Conservation (phyloP, 768 basidiomycete species). For the Hydnomerulius pinastri region DNA sequence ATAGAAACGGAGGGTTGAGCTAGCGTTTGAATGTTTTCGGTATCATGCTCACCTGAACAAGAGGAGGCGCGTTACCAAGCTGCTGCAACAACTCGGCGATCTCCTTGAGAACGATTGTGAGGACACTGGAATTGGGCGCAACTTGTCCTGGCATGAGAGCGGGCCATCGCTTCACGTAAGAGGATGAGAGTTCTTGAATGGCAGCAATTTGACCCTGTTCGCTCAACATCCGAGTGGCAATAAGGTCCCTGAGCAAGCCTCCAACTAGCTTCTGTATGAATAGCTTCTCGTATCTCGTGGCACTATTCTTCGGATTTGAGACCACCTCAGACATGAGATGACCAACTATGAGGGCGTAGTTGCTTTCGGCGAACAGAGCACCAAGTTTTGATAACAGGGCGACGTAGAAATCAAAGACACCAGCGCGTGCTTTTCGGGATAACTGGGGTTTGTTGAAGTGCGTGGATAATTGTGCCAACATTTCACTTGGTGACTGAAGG, state of each 20-base stretch:
- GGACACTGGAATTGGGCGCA: conserved; percentile 63
- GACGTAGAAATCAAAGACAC: conserved; percentile 87
- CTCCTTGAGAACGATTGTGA: conserved; percentile 79
- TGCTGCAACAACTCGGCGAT: conserved; percentile 84
- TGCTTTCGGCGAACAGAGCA: conserved; percentile 71
- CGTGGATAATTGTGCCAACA: conserved; percentile 77
- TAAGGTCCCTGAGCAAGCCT: conserved; percentile 79
- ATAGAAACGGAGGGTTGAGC: neutral
- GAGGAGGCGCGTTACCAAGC: conserved; percentile 88
- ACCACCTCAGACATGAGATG: conserved; percentile 84
- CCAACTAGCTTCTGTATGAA: conserved; percentile 72
- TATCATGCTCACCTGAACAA: conserved; percentile 63
- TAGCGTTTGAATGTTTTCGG: neutral
- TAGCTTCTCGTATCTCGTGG: conserved; percentile 72
- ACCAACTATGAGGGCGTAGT: conserved; percentile 75
- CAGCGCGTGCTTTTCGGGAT: conserved; percentile 74
- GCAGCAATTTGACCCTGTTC: conserved; percentile 94
- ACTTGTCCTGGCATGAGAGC: conserved; percentile 86
- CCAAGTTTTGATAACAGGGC: conserved; percentile 78
- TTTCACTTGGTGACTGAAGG: conserved; percentile 72
- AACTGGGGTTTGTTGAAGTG: conserved; percentile 77
- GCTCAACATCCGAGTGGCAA: conserved; percentile 85
- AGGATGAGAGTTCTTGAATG: conserved; percentile 79
- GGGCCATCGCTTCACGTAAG: conserved; percentile 90
- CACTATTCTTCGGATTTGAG: conserved; percentile 51